These are phyloP conservation scores for Oenanthe sinensis DNA, from an alignment of 129 eudicot genomes.

Conservation along the genomic window DNA sequence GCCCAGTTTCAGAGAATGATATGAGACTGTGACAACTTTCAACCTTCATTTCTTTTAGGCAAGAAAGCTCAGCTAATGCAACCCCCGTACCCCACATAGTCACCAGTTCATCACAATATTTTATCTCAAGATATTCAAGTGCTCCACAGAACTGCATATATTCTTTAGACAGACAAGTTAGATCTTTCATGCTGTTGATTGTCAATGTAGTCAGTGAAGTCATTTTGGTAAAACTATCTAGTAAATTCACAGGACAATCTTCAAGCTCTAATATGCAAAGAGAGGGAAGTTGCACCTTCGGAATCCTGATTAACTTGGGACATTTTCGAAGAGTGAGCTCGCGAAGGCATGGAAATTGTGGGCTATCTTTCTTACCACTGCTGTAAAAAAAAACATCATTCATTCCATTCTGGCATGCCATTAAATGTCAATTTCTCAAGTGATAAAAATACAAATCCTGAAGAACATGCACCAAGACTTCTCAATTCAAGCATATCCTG, in stretches of 20 bases:
- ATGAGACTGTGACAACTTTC: slow-evolving; percentile 17
- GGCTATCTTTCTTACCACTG: neutral
- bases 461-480: slow-evolving; percentile 13
- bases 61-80: slow-evolving; percentile 5
- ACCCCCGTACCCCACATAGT: neutral
- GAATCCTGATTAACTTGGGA: slow-evolving; percentile 16
- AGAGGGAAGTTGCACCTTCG: slow-evolving; percentile 19
- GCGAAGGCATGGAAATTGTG: slow-evolving; percentile 16
- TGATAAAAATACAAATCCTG: slow-evolving; percentile 11
- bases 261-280: slow-evolving; percentile 21
- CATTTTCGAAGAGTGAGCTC: slow-evolving; percentile 22
- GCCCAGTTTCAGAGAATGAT: slow-evolving; percentile 16
- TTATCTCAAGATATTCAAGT: slow-evolving; percentile 2
- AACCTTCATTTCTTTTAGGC: slow-evolving; percentile 20
- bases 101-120: neutral
- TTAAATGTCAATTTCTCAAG: slow-evolving; percentile 18
- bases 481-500: neutral
- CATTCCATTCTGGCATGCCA: slow-evolving; percentile 25
- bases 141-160: neutral
- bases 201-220: slow-evolving; percentile 15
- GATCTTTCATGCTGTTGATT: slow-evolving; percentile 13
- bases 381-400: slow-evolving; percentile 12
- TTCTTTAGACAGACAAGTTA: slow-evolving; percentile 19
- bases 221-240: slow-evolving; percentile 14
- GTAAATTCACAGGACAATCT: slow-evolving; percentile 19